These are phyloP conservation scores for Azolla pinnata DNA, from an alignment of 75 land plant genomes.

Conservation along the genomic window DNA sequence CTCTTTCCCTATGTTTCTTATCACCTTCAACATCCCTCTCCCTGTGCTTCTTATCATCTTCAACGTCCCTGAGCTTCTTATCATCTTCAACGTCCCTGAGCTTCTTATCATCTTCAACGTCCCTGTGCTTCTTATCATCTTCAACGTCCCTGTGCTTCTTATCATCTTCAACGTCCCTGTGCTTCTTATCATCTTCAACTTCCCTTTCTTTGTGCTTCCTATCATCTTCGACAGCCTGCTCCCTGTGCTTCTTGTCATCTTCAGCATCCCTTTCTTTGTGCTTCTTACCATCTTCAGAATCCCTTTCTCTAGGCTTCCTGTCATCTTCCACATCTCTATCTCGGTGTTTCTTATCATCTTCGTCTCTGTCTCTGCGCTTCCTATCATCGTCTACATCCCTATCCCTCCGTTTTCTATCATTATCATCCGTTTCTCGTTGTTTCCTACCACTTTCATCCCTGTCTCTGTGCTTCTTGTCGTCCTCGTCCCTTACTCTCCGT, in stretches of 20 bases:
- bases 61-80: background rate
- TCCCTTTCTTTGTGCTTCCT: background rate
- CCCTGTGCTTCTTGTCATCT: background rate
- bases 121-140: background rate
- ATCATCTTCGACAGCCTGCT: background rate
- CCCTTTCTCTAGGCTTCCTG: background rate
- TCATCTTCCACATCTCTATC: background rate
- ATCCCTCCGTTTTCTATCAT: background rate
- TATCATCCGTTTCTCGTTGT: background rate
- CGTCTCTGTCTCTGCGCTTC: background rate
- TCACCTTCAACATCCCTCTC: background rate
- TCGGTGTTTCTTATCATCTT: background rate
- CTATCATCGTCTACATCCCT: background rate
- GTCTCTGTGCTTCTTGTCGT: background rate
- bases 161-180: background rate
- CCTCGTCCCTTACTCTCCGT: background rate
- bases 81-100: background rate
- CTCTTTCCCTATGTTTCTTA: background rate
- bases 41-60: background rate
- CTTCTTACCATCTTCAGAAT: background rate
- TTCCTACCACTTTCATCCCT: slow-evolving; percentile 2
- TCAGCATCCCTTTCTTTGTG: background rate
- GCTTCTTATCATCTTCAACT: background rate
- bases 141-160: background rate
- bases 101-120: background rate